Conservation (phyloP, 352 stramenopile genomes). For the Aphanomyces invadans region DNA sequence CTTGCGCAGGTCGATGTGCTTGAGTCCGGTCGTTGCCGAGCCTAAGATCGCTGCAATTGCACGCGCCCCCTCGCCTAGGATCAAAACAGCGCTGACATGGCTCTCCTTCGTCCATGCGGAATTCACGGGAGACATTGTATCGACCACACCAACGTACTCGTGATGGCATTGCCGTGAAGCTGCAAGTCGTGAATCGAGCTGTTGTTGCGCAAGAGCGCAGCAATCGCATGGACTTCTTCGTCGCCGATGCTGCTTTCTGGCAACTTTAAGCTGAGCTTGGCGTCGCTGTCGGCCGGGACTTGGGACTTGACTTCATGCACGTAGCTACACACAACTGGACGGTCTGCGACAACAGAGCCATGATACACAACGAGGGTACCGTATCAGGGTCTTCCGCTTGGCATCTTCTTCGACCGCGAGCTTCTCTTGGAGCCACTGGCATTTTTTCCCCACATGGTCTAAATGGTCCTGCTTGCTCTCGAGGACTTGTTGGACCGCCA, state of each 20-base stretch:
- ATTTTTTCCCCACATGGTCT: slow-evolving; percentile 63
- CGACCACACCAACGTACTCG: slow-evolving; percentile 27
- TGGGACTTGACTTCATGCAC: slow-evolving; percentile 89
- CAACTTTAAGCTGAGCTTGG: slow-evolving; percentile 51
- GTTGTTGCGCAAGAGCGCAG: slow-evolving; percentile 85
- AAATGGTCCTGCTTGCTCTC: slow-evolving; percentile 70
- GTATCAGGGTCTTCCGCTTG: slow-evolving; percentile 91
- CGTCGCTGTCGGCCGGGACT: slow-evolving; percentile 2
- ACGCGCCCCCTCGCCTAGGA: slow-evolving; percentile 80
- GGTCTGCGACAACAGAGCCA: background rate
- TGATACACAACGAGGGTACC: slow-evolving; percentile 42
- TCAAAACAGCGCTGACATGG: too few relatives aligned
- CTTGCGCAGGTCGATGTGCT: slow-evolving; percentile 84
- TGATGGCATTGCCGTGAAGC: slow-evolving; percentile 86
- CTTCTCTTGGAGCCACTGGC: slow-evolving; percentile 68
- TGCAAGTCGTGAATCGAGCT: slow-evolving; percentile 91
- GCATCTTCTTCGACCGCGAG: slow-evolving; percentile 90
- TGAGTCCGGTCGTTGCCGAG: slow-evolving; percentile 59
- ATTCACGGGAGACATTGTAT: background rate
- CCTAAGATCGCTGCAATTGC: slow-evolving; percentile 89
- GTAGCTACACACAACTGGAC: slow-evolving; percentile 7
- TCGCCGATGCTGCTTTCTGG: slow-evolving; percentile 88
- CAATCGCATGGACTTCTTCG: slow-evolving; percentile 94
- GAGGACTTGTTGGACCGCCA: slow-evolving; percentile 44
- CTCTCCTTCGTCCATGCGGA: too few relatives aligned